Evolutionary conservation across 2,329 filamentous ascomycete species (phyloP).

Genomic region (Alternaria gansuensis): DNA sequence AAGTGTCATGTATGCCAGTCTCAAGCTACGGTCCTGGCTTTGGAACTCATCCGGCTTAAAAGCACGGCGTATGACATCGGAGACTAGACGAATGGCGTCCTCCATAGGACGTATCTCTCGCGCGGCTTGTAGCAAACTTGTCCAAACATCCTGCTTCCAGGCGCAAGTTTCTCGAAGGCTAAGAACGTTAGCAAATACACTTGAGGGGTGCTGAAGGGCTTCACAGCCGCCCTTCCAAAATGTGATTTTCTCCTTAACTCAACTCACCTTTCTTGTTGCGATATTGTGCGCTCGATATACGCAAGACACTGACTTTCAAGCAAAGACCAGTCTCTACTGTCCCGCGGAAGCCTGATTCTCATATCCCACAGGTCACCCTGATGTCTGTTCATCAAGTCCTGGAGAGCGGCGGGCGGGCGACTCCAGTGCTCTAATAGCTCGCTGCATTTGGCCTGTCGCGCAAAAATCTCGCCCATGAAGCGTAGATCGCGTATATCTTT

Average conservation of each 20-base stretch:
- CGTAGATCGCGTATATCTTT: slow-evolving; percentile 46
- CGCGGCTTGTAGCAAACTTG: slow-evolving; percentile 26
- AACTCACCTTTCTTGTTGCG: slow-evolving; percentile 13
- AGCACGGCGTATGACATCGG: slow-evolving; percentile 19
- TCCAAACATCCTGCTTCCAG: slow-evolving; percentile 35
- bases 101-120: slow-evolving; percentile 10
- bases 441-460: slow-evolving; percentile 32
- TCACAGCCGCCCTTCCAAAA: neutral
- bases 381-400: slow-evolving; percentile 34
- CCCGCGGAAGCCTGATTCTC: slow-evolving; percentile 21
- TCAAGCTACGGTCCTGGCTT: slow-evolving; percentile 28
- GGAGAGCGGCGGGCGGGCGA: slow-evolving; percentile 27
- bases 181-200: neutral
- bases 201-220: neutral
- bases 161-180: slow-evolving; percentile 29
- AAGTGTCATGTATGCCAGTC: slow-evolving; percentile 29
- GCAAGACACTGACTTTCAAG: slow-evolving; percentile 30
- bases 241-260: neutral
- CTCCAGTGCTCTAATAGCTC: slow-evolving; percentile 43
- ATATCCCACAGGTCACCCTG: slow-evolving; percentile 35
- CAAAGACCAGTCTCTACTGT: slow-evolving; percentile 27
- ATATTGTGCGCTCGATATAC: slow-evolving; percentile 25
- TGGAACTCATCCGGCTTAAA: slow-evolving; percentile 21
- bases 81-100: slow-evolving; percentile 18
- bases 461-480: slow-evolving; percentile 47